Percentiles rank a stretch among this genome's conserved stretches.
Conservation (phyloP, 768 basidiomycete genomes). For the Naganishia randhawae region DNA sequence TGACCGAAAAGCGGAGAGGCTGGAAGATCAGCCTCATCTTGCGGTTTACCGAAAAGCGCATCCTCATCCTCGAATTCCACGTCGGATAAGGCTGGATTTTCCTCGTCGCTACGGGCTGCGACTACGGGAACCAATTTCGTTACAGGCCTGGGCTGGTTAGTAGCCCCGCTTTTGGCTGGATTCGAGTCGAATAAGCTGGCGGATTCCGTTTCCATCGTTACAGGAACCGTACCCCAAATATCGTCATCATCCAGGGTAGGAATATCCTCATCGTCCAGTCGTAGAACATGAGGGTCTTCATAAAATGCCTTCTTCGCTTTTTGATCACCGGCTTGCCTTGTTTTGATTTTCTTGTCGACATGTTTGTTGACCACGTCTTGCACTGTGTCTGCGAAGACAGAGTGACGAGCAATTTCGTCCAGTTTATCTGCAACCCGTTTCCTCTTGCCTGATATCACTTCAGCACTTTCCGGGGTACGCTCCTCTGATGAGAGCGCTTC, state of each 20-base stretch:
- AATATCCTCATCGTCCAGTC: slow-evolving; percentile 2
- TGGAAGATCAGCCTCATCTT: neutral
- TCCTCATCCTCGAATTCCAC: slow-evolving; percentile 22
- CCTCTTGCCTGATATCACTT: slow-evolving; percentile 11
- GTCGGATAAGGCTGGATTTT: neutral
- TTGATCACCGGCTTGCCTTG: neutral
- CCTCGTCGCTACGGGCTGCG: neutral
- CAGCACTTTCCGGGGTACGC: neutral
- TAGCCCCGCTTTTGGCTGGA: neutral
- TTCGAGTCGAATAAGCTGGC: slow-evolving; percentile 20
- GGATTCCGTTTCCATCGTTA: slow-evolving; percentile 6
- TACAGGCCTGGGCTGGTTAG: neutral
- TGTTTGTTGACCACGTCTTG: slow-evolving; percentile 9
- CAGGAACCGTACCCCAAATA: slow-evolving; percentile 21
- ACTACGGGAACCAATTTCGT: neutral
- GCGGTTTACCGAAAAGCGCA: neutral
- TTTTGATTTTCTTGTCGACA: neutral
- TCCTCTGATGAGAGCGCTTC: neutral
- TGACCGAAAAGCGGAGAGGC: slow-evolving; percentile 12
- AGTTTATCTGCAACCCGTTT: slow-evolving; percentile 5
- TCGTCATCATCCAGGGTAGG: slow-evolving; percentile 26
- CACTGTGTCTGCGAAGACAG: slow-evolving; percentile 4
- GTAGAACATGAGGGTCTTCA: neutral
- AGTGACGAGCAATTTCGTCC: slow-evolving; percentile 2
- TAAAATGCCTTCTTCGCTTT: neutral